These are phyloP conservation scores for Theobroma cacao DNA, from an alignment of 345 rosid species.

Conservation along the genomic window DNA sequence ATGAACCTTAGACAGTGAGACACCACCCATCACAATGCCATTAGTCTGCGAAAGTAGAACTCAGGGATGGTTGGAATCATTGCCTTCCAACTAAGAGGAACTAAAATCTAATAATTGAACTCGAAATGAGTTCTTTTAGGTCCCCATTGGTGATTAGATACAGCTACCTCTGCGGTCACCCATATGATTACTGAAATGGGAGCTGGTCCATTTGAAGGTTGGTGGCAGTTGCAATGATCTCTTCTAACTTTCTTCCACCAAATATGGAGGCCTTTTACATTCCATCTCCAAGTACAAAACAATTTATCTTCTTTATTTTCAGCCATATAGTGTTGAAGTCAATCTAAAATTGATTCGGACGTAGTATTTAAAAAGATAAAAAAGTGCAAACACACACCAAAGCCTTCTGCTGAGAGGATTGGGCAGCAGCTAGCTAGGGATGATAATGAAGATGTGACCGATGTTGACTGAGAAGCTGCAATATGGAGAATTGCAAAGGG, in stretches of 20 bases:
- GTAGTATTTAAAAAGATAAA: too few species aligned
- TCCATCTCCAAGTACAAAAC: background rate
- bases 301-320: background rate
- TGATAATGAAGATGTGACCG: background rate
- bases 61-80: too few species aligned
- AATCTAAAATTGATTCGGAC: constrained; percentile 4
- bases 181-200: background rate
- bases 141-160: background rate
- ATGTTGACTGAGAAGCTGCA: background rate
- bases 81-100: background rate
- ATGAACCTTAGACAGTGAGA: too few species aligned
- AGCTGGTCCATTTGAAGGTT: background rate
- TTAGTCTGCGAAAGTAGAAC: background rate
- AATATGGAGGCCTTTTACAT: background rate
- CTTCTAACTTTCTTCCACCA: background rate
- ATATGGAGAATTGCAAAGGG: background rate
- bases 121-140: background rate
- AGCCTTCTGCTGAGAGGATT: too few species aligned
- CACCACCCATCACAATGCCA: too few species aligned
- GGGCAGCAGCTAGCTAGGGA: background rate
- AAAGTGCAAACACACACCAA: too few species aligned
- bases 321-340: background rate
- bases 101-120: background rate
- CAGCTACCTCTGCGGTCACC: background rate
- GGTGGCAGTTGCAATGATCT: too few species aligned